Evolutionary conservation across 768 basidiomycete species (phyloP), one percentile per base, ranked within the genome.

Genomic region (Mycena belliarum): DNA sequence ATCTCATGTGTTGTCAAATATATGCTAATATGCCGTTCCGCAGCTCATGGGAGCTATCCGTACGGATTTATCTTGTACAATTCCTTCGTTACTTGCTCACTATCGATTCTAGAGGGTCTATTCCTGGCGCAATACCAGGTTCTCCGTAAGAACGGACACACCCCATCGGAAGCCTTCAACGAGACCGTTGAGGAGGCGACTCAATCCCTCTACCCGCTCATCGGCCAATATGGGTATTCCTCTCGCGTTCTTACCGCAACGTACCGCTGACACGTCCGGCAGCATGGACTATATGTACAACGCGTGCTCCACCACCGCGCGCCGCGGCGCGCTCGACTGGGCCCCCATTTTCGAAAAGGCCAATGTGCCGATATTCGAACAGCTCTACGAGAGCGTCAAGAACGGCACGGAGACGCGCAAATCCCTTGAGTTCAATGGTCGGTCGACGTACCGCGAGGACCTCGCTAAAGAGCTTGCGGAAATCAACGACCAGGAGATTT

Each of bases 141-240:
- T 57, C 91, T 97, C 68, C 93, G 95, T 71, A 91, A 89, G 70
- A 96, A 96, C 72, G 95, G 95, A 54, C 97, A 99, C 83, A 79
- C 86, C 5, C 97, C 97, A 52, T 98, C 96, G 41, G 97, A 99
- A 73, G 95, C 95, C 47, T 98, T 99, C 87, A 98, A 99, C 76
- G 97, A 99, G 82, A 98, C 97, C 58, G 97, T 98, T 60, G 97
- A 98, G 77, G 97, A 98, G 79, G 97, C 97, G n/a, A 98, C 96
- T 41, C 95, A 99, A 72, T 96, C 94, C 37, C 86, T 99, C 63
- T 98, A 93, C 82, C 97, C 97, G 59, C 76, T 99, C 74, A 94
- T 99, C 68, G 97, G 96, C 65, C 83, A 89, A 69, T 90, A 97
- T 73, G 95, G 94, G 89, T 91, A 72, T 53, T 86, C 18, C 5